Evolutionary conservation across 2,329 filamentous ascomycete genomes (phyloP).

Genomic region (Neonectria hederae): DNA sequence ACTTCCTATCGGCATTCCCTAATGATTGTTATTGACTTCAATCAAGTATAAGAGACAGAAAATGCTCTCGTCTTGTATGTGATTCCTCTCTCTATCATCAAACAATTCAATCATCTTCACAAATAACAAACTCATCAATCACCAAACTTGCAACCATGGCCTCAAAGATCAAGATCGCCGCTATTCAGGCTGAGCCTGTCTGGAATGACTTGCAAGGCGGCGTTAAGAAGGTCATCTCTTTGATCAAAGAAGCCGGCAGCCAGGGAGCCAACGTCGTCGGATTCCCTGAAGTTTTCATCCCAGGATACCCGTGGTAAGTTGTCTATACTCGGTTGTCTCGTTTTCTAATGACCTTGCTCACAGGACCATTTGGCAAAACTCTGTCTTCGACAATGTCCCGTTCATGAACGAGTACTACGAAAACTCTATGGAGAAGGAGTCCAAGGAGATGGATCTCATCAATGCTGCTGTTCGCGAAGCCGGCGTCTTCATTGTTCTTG

Average conservation of each 20-base stretch:
- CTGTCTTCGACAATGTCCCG: constrained; percentile 45
- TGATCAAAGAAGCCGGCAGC: constrained; percentile 45
- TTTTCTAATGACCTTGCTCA: constrained; percentile 16
- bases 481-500: constrained; percentile 53
- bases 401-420: constrained; percentile 57
- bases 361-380: constrained; percentile 45
- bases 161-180: constrained; percentile 37
- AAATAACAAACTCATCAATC: background rate
- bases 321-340: background rate
- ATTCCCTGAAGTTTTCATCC: constrained; percentile 58
- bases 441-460: constrained; percentile 54
- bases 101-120: too few relatives aligned
- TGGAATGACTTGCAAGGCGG: constrained; percentile 43
- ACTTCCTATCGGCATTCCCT: too few relatives aligned
- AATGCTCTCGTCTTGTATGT: too few relatives aligned
- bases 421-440: constrained; percentile 53
- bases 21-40: too few relatives aligned
- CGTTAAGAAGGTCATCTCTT: constrained; percentile 49
- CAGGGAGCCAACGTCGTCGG: constrained; percentile 47
- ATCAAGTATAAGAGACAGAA: too few relatives aligned
- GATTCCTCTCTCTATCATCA: too few relatives aligned
- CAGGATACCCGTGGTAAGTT: constrained; percentile 57
- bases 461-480: constrained; percentile 56
- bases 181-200: constrained; percentile 40
- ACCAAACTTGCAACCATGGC: background rate